These are phyloP conservation scores for Saturnispora saitoi DNA, from an alignment of 805 yeast genomes.

Conservation along the genomic window DNA sequence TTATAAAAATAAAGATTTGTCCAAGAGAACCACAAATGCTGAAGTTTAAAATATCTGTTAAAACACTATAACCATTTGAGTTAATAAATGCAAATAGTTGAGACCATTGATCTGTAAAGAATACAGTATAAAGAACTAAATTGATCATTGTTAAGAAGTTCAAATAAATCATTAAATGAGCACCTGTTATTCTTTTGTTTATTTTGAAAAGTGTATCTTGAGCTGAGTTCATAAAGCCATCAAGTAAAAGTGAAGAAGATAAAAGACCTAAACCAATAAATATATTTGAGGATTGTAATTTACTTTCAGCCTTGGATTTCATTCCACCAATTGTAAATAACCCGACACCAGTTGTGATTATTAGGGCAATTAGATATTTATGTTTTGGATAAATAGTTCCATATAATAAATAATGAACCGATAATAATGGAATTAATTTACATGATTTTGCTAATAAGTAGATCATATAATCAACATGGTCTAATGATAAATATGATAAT, in stretches of 20 bases:
- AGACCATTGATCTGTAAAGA: conserved; percentile 40
- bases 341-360: conserved; percentile 79
- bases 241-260: conserved; percentile 59
- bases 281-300: conserved; percentile 45
- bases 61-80: conserved; percentile 42
- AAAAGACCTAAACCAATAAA: conserved; percentile 55
- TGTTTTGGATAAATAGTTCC: conserved; percentile 60
- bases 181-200: conserved; percentile 53
- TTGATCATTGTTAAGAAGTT: conserved; percentile 38
- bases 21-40: conserved; percentile 83
- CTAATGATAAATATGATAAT: conserved; percentile 66
- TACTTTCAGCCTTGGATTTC: conserved; percentile 33
- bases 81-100: conserved; percentile 42
- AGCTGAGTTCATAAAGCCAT: conserved; percentile 88
- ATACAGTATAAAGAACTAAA: conserved; percentile 40
- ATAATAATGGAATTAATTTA: conserved; percentile 89
- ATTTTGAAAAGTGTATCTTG: conserved; percentile 75
- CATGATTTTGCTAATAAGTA: conserved; percentile 86
- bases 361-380: conserved; percentile 68
- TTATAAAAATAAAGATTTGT: conserved; percentile 84
- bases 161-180: conserved; percentile 73
- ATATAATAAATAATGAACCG: conserved; percentile 67
- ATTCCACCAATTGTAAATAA: conserved; percentile 52
- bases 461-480: conserved; percentile 80
- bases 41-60: conserved; percentile 54